A percentile compares a stretch with the other conserved stretches of the same genome.
These are phyloP conservation scores for Raphanus hybrid DNA, from an alignment of 441 rosid genomes.

Conservation along the genomic window DNA sequence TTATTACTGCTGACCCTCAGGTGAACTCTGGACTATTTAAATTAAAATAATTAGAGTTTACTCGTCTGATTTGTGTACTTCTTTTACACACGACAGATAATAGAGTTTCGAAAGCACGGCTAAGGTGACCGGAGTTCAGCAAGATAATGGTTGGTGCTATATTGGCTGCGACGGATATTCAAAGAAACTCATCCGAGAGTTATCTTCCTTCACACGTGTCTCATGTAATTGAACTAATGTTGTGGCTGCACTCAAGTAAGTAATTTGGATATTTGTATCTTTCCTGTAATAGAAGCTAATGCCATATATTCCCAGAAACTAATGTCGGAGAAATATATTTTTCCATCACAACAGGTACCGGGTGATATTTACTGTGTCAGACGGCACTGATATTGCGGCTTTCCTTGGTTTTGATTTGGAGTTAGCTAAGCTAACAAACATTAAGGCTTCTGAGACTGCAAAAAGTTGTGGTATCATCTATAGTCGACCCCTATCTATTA, in stretches of 20 bases:
- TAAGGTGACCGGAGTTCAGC: background rate
- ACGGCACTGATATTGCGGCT: background rate
- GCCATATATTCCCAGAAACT: no score
- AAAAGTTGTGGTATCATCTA: background rate
- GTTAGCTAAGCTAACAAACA: background rate
- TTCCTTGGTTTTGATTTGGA: background rate
- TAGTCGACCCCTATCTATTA: no score
- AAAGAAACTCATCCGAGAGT: background rate
- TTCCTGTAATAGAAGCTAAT: no score
- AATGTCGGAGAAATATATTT: no score
- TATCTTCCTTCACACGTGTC: background rate
- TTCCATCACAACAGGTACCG: background rate
- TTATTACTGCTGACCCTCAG: background rate
- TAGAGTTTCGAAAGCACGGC: background rate
- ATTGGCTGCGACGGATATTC: background rate
- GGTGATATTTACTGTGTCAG: background rate
- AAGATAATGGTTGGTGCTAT: background rate
- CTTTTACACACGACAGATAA: background rate
- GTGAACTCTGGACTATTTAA: no score
- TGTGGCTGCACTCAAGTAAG: background rate
- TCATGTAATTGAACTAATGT: background rate
- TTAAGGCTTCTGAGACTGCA: background rate
- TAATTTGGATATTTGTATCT: no score
- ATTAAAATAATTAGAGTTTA: no score
- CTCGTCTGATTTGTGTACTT: no score